These are phyloP conservation scores for Naganishia vishniacii DNA, from an alignment of 768 basidiomycete genomes.

Conservation along the genomic window DNA sequence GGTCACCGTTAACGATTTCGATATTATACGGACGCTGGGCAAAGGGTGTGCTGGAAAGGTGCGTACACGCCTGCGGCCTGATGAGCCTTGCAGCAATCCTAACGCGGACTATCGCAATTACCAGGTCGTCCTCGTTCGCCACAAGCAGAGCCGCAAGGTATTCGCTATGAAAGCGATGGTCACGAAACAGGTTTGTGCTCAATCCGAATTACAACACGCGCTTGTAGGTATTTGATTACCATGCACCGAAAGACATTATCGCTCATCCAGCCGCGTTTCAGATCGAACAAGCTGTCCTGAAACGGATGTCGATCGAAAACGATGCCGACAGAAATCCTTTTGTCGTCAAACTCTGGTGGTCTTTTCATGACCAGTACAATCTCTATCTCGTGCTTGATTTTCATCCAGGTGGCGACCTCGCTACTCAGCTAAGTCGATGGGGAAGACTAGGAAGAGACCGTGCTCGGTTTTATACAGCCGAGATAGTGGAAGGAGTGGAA, in stretches of 20 bases:
- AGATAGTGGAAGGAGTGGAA: conserved; percentile 90
- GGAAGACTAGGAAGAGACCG: conserved; percentile 87
- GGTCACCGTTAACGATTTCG: conserved; percentile 72
- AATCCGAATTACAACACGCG: conserved; percentile 93
- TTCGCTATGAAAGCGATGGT: conserved; percentile 97
- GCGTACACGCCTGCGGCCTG: conserved; percentile 24
- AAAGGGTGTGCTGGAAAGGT: conserved; percentile 98
- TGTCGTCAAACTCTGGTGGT: conserved; percentile 92
- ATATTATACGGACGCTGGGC: conserved; percentile 92
- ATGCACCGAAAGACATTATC: no score
- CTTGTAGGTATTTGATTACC: no score
- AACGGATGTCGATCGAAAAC: conserved; percentile 73
- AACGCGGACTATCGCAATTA: neutral
- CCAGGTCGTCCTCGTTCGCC: conserved; percentile 67
- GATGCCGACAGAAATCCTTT: conserved; percentile 66
- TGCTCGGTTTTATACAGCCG: conserved; percentile 92
- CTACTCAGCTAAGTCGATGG: conserved; percentile 94
- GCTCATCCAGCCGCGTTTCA: neutral
- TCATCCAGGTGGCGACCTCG: conserved; percentile 74
- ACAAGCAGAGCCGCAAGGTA: conserved; percentile 64
- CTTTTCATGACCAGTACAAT: conserved; percentile 96
- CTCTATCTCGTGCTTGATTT: conserved; percentile 86
- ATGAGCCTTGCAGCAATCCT: neutral
- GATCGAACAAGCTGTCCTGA: conserved; percentile 91
- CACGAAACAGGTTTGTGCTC: conserved; percentile 91